Evolutionary conservation across 371 early-diverging fungal genomes (phyloP), one percentile per base, ranked within the genome.

Genomic region (Smittium mucronatum): DNA sequence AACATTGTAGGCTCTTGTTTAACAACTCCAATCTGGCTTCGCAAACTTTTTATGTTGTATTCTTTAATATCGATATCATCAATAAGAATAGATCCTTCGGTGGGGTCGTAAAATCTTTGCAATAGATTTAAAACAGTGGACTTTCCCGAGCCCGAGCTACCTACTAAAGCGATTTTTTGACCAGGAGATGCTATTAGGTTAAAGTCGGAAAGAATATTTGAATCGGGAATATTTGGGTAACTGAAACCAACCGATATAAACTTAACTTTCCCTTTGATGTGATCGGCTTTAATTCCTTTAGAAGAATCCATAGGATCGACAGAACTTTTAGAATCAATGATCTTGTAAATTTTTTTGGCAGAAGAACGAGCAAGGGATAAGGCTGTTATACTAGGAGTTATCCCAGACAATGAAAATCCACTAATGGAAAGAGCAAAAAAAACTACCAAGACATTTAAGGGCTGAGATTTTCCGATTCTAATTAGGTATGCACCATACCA

Each of bases 1-100:
- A 94, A 94, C n/a, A 95, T 78, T 29, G 88, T 84, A 28, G 95
- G 95, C 72, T 94, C 94, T 77, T 93, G 93, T 11, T 87, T 82
- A 29, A 95, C 95, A 59, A 93, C 81, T 66, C 92, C 93, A 68
- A 95, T 88, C 65, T 84, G 86, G 66, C 81, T 78, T 25, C 94
- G 89, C 21, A 93, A 77, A 81, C 84, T 86, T 29, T 82, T 80
- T 1, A 90, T 72, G 73, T 90, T 86, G 58, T 83, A 79, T 2
- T 82, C 80, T 58, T 83, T 80, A 34, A 90, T 74, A 66, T 87
- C 75, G n/a, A 77, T 73, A 47, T 90, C 89, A 74, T 92, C 92
- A 17, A 92, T 32, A 15, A 80, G 66, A 36, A 92, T 78, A 1
- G 80, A 70, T n/a, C 92, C 92, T 57, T 69, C 74, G 2, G 70